Conservation (phyloP, 352 stramenopile genomes). For the Pythium brassicae region DNA sequence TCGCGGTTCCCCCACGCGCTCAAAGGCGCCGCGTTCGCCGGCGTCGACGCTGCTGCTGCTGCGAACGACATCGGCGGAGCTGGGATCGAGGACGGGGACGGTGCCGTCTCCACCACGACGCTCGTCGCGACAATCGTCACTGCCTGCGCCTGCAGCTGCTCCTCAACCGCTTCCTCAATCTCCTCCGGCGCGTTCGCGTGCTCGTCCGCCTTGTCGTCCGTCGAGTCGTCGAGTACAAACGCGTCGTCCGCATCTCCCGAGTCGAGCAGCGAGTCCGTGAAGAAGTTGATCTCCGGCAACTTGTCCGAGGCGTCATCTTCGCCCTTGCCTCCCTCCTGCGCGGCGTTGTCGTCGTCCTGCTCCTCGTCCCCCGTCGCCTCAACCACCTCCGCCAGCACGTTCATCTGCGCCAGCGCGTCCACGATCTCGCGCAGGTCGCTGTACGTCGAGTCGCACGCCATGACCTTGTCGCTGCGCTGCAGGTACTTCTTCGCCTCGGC, state of each 20-base stretch:
- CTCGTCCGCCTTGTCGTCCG: slow-evolving; percentile 19
- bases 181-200: slow-evolving; percentile 14
- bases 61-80: slow-evolving; percentile 50
- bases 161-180: slow-evolving; percentile 4
- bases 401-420: slow-evolving; percentile 32
- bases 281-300: slow-evolving; percentile 80
- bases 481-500: slow-evolving; percentile 77
- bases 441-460: slow-evolving; percentile 76
- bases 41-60: slow-evolving; percentile 22
- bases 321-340: slow-evolving; percentile 18
- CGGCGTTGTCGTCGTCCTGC: slow-evolving; percentile 5
- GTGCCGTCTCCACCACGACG: slow-evolving; percentile 8
- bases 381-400: slow-evolving; percentile 16
- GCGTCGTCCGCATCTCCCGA: slow-evolving; percentile 4
- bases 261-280: slow-evolving; percentile 73
- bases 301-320: slow-evolving; percentile 15
- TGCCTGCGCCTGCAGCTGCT: slow-evolving; percentile 5
- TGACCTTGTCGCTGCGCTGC: slow-evolving; percentile 55
- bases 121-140: slow-evolving; percentile 9
- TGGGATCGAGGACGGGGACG: slow-evolving; percentile 20
- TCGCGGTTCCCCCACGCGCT: slow-evolving; percentile 12
- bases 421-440: slow-evolving; percentile 50
- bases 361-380: slow-evolving; percentile 8
- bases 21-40: slow-evolving; percentile 14
- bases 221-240: slow-evolving; percentile 10